Percentiles rank a stretch among this genome's conserved stretches.
phyloP scores from a whole-genome alignment of 768 basidiomycete species.

The Suillus subluteus region DNA sequence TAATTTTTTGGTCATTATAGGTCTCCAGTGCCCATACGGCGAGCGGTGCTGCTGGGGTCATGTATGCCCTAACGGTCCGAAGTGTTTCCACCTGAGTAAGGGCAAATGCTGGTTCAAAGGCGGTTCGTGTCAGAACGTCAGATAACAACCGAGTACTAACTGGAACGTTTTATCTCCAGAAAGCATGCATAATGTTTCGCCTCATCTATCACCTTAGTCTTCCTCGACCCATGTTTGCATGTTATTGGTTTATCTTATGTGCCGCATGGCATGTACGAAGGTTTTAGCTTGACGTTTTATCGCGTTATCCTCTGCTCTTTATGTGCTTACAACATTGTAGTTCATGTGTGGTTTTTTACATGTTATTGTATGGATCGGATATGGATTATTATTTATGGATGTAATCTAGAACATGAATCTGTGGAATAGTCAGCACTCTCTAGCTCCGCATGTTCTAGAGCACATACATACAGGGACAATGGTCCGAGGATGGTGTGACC shows the following conservation, averaged over 20 bases:
- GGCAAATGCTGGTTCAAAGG: constrained; percentile 92
- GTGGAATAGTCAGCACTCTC: not conserved
- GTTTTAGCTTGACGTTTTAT: constrained; percentile 17
- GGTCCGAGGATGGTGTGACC: not conserved
- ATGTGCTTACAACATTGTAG: constrained; percentile 23
- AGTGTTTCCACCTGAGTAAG: constrained; percentile 68
- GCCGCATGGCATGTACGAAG: constrained; percentile 29
- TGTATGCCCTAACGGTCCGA: constrained; percentile 76
- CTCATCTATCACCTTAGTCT: constrained; percentile 18
- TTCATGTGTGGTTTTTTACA: constrained; percentile 24
- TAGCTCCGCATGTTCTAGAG: not conserved
- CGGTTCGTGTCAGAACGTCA: constrained; percentile 36
- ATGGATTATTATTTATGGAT: constrained; percentile 24
- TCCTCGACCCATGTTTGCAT: constrained; percentile 26
- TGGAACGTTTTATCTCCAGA: constrained; percentile 27
- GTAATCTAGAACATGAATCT: constrained; percentile 3
- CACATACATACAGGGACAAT: no score
- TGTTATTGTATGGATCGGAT: constrained; percentile 15
- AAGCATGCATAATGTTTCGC: constrained; percentile 42
- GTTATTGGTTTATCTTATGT: constrained; percentile 24
- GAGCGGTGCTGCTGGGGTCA: constrained; percentile 84
- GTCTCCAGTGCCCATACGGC: constrained; percentile 75
- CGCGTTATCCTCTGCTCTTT: constrained; percentile 9
- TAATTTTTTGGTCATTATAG: constrained; percentile 38
- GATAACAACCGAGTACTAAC: not conserved